Evolutionary conservation across 768 basidiomycete genomes (phyloP).

Genomic region (Naganishia friedmannii): DNA sequence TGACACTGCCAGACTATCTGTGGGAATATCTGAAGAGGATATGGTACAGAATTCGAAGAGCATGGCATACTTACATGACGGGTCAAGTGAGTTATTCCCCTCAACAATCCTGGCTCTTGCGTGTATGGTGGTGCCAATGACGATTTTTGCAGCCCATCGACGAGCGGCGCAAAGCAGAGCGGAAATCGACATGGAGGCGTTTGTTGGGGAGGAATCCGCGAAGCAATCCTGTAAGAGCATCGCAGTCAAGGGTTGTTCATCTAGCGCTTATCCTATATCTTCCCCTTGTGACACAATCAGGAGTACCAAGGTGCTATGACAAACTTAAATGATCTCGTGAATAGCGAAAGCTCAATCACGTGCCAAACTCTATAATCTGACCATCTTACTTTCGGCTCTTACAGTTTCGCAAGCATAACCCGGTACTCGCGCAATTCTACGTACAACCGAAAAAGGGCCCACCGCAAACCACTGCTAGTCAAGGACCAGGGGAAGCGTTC

Average conservation of each 20-base stretch:
- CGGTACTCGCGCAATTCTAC: background rate
- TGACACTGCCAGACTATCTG: background rate
- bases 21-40: background rate
- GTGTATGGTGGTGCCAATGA: background rate
- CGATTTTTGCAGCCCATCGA: background rate
- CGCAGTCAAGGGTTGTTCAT: background rate
- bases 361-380: no score
- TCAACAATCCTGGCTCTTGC: background rate
- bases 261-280: background rate
- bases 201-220: background rate
- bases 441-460: background rate
- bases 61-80: background rate
- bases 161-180: background rate
- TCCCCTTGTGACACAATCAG: background rate
- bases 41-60: background rate
- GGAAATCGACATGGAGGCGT: background rate
- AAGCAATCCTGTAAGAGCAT: background rate
- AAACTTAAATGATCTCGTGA: background rate
- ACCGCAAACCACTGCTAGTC: background rate
- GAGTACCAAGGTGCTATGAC: background rate
- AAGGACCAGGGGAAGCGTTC: background rate
- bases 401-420: background rate
- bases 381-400: background rate
- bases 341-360: background rate
- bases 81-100: background rate